Conservation (phyloP, 2,329 filamentous ascomycete species). For the Trichoderma brevicompactum region DNA sequence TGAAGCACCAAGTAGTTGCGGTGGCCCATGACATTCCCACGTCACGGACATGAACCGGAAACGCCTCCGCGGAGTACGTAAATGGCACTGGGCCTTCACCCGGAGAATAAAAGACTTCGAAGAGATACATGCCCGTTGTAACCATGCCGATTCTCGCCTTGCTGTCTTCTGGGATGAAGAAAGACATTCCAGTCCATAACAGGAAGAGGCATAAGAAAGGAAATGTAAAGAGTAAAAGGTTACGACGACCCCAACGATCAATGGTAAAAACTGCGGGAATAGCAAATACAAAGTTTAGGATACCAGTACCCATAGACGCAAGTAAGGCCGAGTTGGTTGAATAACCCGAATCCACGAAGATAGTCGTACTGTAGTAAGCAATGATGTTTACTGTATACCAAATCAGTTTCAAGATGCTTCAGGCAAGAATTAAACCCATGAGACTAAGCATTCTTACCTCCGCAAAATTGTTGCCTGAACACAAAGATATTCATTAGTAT, state of each 20-base stretch:
- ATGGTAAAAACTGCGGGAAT: slow-evolving; percentile 43
- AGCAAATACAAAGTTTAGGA: slow-evolving; percentile 36
- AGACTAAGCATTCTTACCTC: background rate
- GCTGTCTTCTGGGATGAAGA: slow-evolving; percentile 36
- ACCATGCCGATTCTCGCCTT: slow-evolving; percentile 40
- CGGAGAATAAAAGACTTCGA: slow-evolving; percentile 44
- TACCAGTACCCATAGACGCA: slow-evolving; percentile 42
- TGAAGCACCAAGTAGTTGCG: slow-evolving; percentile 40
- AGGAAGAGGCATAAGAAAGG: slow-evolving; percentile 42
- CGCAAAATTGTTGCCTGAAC: slow-evolving; percentile 48
- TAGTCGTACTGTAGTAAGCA: slow-evolving; percentile 40
- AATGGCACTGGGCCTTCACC: slow-evolving; percentile 46
- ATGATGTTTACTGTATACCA: slow-evolving; percentile 37
- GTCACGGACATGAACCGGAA: slow-evolving; percentile 46
- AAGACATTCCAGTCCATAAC: slow-evolving; percentile 40
- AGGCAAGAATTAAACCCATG: too few species aligned
- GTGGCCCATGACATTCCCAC: slow-evolving; percentile 47
- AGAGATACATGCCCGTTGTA: slow-evolving; percentile 44
- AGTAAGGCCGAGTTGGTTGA: slow-evolving; percentile 38
- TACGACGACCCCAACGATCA: slow-evolving; percentile 34
- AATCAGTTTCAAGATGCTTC: background rate
- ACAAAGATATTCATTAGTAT: background rate
- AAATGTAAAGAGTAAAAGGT: slow-evolving; percentile 41
- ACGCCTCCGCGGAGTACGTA: slow-evolving; percentile 47
- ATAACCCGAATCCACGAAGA: slow-evolving; percentile 39